Conservation (phyloP, 208 protist genomes). For the Paratrypanosoma confusum region DNA sequence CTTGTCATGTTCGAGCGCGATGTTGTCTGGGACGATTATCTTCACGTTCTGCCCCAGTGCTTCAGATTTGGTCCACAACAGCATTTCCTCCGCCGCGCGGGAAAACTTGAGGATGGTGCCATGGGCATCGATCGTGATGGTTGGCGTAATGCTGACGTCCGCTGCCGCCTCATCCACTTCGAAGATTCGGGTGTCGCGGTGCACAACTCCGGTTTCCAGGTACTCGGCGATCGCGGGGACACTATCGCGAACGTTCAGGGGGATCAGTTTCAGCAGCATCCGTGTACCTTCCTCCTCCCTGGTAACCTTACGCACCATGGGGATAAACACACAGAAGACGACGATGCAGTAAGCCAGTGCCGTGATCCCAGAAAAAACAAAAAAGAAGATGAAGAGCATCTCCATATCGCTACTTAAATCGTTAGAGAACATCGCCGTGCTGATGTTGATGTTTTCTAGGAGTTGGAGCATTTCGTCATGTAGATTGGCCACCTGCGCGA, state of each 20-base stretch:
- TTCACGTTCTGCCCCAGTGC: constrained; percentile 17
- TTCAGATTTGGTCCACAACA: constrained; percentile 13
- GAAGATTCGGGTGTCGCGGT: constrained; percentile 5
- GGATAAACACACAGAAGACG: constrained; percentile 5
- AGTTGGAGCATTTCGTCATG: neutral
- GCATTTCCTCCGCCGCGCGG: constrained; percentile 15
- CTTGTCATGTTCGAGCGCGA: constrained; percentile 13
- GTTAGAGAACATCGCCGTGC: neutral
- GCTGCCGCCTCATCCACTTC: constrained; percentile 5
- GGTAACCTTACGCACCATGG: constrained; percentile 8
- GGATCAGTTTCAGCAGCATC: constrained; percentile 22
- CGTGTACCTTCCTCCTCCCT: constrained; percentile 13
- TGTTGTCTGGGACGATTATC: constrained; percentile 18
- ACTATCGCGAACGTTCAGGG: constrained; percentile 9
- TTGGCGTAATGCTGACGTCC: constrained; percentile 10
- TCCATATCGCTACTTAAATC: neutral
- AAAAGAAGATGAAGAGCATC: constrained; percentile 5
- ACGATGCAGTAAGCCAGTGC: constrained; percentile 4
- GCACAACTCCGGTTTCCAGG: constrained; percentile 7
- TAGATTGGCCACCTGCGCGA: neutral
- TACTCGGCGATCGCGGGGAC: constrained; percentile 21
- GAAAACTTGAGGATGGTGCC: constrained; percentile 23
- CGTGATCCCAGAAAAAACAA: constrained; percentile 1
- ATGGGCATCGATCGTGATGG: constrained; percentile 13
- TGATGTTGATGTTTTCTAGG: neutral